Conservation (phyloP, 257 asterid species). For the Ocimum tenuiflorum region DNA sequence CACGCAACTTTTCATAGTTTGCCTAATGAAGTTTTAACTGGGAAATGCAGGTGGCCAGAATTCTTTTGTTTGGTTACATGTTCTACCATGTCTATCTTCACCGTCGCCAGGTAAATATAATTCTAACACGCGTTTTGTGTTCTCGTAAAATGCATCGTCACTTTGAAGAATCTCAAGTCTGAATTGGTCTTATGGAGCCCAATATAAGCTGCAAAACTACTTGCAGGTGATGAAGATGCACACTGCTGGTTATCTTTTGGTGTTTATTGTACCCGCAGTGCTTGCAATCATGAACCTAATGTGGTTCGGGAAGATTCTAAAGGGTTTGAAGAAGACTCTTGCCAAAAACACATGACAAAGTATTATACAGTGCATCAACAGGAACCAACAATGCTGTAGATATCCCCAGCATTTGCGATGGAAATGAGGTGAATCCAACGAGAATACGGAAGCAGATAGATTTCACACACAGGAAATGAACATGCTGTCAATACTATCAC, state of each 20-base stretch:
- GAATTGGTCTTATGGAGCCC: too few species aligned
- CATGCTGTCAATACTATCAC: too few species aligned
- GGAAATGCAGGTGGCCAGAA: slow-evolving; percentile 85
- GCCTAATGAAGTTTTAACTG: slow-evolving; percentile 4
- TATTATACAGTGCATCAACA: not conserved
- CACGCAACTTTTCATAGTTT: not conserved
- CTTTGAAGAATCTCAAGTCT: too few species aligned
- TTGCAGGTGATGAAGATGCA: slow-evolving; percentile 86
- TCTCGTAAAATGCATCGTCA: too few species aligned
- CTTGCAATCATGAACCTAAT: slow-evolving; percentile 77
- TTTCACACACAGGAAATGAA: too few species aligned
- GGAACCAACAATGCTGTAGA: slow-evolving; percentile 5
- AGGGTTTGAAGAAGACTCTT: slow-evolving; percentile 72
- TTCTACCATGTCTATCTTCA: slow-evolving; percentile 74
- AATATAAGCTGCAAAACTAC: not conserved
- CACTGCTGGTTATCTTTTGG: slow-evolving; percentile 57
- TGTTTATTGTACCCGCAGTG: slow-evolving; percentile 51
- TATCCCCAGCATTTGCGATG: slow-evolving; percentile 6
- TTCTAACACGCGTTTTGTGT: too few species aligned
- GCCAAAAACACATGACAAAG: slow-evolving; percentile 42
- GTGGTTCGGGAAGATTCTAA: slow-evolving; percentile 91
- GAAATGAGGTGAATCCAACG: slow-evolving; percentile 7
- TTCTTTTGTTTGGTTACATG: slow-evolving; percentile 78
- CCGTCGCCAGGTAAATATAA: slow-evolving; percentile 57
- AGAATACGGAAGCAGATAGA: not conserved